Evolutionary conservation across 768 basidiomycete genomes (phyloP), one percentile per base, ranked within the genome.

Genomic region (Mycena galericulata): DNA sequence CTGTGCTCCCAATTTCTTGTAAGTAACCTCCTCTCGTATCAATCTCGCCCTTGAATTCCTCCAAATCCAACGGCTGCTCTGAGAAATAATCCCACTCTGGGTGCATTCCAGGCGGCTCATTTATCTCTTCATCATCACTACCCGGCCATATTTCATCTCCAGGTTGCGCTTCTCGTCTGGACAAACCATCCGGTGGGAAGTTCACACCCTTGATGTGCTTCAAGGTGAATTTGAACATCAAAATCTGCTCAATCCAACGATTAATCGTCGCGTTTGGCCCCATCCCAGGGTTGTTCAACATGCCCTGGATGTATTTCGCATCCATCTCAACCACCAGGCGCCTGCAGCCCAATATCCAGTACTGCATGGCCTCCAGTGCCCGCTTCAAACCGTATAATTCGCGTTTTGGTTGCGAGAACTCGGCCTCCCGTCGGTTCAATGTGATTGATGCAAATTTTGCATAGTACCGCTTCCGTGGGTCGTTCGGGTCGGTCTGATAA

Each of bases 401-500:
- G 0, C 78, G 32, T 46, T 87, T 86, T 0, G 81, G 75, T 50
- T 84, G 83, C 1, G 80, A 82, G 63, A 77, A 83, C 0, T 72
- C 29, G 1, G 73, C 61, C 68, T 83, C 79, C 5, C 77, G 22
- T 0, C 78, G 76, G 41, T 82, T 82, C 30, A 84, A 73, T 0
- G 78, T 70, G 0, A 86, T 81, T 0, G 81, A 86, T 0, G 82
- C 76, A 49, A 85, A 87, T 0, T 75, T 68, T 0, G 76, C 73
- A 32, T 76, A 82, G 20, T 74, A 73, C 0, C 72, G 65, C 17
- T 67, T 65, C 2, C 75, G 70, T 0, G 72, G 75, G 29, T 77
- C 73, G 0, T 71, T 29, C 0, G 57, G 32, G 29, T 78, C 74
- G 22, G 70, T 47, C 64, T 86, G 84, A 14, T 74, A 81, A 0